Evolutionary conservation across 495 filamentous ascomycete genomes (phyloP).

Genomic region (Xylaria intraflava): DNA sequence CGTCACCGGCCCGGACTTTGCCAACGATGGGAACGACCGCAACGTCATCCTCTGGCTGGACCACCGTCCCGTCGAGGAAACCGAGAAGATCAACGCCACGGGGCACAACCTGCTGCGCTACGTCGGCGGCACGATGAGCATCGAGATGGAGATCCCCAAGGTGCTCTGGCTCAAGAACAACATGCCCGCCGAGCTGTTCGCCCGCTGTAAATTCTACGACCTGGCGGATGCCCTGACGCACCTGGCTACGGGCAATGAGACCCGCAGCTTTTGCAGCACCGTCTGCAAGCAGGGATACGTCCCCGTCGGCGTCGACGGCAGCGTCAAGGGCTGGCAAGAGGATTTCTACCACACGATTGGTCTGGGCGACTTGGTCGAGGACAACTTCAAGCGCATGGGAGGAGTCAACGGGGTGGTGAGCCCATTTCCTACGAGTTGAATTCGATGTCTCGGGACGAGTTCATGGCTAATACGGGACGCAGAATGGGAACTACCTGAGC

Average conservation of each 20-base stretch:
- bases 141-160: conserved; percentile 99
- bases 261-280: conserved; percentile 82
- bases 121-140: conserved; percentile 93
- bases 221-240: conserved; percentile 90
- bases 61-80: conserved; percentile 83
- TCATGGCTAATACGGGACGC: conserved; percentile 11
- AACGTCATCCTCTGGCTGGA: conserved; percentile 93
- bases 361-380: conserved; percentile 68
- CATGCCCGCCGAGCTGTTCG: conserved; percentile 89
- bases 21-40: conserved; percentile 67
- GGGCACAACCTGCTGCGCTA: conserved; percentile 89
- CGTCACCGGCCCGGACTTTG: conserved; percentile 80
- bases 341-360: conserved; percentile 85
- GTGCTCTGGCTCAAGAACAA: conserved; percentile 96
- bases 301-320: conserved; percentile 91
- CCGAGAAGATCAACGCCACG: conserved; percentile 84
- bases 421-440: conserved; percentile 32
- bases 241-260: conserved; percentile 90
- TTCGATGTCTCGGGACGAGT: conserved; percentile 7
- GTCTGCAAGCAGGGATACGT: conserved; percentile 96
- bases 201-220: conserved; percentile 93
- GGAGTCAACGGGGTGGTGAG: conserved; percentile 91
- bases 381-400: conserved; percentile 86
- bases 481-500: conserved; percentile 88
- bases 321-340: conserved; percentile 96